Evolutionary conservation across 805 yeast species (phyloP), one percentile per base, ranked within the genome.

Genomic region (Lipomyces orientalis): DNA sequence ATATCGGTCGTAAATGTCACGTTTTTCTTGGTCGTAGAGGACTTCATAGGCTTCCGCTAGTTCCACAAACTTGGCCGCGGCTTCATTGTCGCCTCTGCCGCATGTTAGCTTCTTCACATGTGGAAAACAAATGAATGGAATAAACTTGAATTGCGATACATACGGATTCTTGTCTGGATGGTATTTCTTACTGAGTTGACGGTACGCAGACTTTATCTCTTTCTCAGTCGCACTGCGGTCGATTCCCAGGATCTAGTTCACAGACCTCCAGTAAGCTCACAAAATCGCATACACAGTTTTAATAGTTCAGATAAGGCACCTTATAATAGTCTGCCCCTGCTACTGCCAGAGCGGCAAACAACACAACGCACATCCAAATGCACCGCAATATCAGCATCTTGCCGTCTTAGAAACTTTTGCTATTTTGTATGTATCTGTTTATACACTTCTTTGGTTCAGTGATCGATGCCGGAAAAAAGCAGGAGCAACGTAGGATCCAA

Each of bases 1-100:
- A 74, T 82, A 90, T 59, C 82, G 81, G 77, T 93, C 97, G 77
- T 88, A 93, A 12, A 87, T 82, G 34, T 81, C 74, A 67, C 89
- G 84, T 78, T 90, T 90, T 65, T 90, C 91, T 4, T 84, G 76
- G 76, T 92, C 91, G 71, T 87, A 84, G 69, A 93, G 83, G 12
- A 92, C 90, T 64, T 93, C 97, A 77, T 94, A 94, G 0, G 98
- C 98, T 75, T 90, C 97, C 16, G 97, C 97, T 35, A 95, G 85
- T 78, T 93, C 97, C 61, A 95, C 88, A 77, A 93, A 95, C 79
- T 86, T 88, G 60, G 90, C 88, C 71, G 91, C 93, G 0, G 98
- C 97, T 35, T 85, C 89, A 8, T 91, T 92, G 73, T 89, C 86
- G 6, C 89, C 90, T 1, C 77, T 75, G 84, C 70, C n/a, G 7